These are phyloP conservation scores for Epichloe gansuensis DNA, from an alignment of 2,329 filamentous ascomycete species.

Conservation along the genomic window DNA sequence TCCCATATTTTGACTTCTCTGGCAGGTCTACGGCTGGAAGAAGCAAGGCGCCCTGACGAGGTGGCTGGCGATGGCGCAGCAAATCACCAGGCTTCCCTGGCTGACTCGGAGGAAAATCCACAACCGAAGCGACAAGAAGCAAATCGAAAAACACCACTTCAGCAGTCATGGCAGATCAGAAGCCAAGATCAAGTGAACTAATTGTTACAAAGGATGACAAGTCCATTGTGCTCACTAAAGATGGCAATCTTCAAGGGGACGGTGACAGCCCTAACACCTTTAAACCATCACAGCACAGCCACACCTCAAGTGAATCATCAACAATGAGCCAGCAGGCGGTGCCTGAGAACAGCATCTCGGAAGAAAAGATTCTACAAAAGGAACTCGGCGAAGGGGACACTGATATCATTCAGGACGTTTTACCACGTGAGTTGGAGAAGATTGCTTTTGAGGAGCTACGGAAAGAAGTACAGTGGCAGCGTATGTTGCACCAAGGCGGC, in stretches of 20 bases:
- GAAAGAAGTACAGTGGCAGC: conserved; percentile 73
- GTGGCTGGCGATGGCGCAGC: conserved; percentile 3
- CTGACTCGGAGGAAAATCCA: conserved; percentile 7
- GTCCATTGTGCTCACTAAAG: background rate
- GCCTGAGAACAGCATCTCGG: background rate
- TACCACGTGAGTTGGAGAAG: conserved; percentile 43
- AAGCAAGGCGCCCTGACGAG: conserved; percentile 14
- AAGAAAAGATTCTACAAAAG: conserved; percentile 25
- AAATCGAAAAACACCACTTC: conserved; percentile 1
- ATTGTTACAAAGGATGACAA: background rate
- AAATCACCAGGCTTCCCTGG: background rate
- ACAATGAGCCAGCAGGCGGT: background rate
- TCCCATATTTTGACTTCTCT: conserved; percentile 21
- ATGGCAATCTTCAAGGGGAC: background rate
- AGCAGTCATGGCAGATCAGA: background rate
- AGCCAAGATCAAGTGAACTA: background rate
- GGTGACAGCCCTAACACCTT: background rate
- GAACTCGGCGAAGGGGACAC: conserved; percentile 73
- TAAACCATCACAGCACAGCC: background rate
- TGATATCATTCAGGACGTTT: conserved; percentile 55
- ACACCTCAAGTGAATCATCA: background rate
- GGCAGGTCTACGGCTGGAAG: conserved; percentile 19
- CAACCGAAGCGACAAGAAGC: conserved; percentile 10
- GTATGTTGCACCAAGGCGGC: conserved; percentile 84
- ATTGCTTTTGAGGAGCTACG: conserved; percentile 58